Evolutionary conservation across 352 stramenopile genomes (phyloP).

Genomic region (Globisporangium perplexum): DNA sequence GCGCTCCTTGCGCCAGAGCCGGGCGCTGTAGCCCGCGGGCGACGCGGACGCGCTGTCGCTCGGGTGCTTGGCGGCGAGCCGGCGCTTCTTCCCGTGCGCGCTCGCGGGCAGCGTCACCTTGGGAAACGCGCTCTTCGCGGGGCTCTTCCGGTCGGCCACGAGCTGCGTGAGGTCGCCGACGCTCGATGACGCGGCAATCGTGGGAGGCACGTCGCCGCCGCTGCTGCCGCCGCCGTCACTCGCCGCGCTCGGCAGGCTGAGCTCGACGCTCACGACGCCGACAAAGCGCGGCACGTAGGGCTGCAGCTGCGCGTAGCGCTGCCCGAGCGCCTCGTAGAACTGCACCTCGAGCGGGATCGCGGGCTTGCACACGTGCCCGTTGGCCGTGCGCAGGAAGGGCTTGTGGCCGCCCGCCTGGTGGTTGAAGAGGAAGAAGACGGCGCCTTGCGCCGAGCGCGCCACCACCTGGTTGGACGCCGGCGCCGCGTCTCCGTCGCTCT

Average conservation of each 20-base stretch:
- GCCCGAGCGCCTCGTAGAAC: constrained; percentile 63
- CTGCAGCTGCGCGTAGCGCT: constrained; percentile 47
- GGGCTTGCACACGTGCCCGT: constrained; percentile 73
- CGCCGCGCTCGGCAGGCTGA: constrained; percentile 17
- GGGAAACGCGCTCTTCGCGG: constrained; percentile 1
- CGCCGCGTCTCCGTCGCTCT: constrained; percentile 8
- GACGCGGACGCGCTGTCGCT: constrained; percentile 9
- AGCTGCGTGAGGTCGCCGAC: constrained; percentile 15
- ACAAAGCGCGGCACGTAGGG: constrained; percentile 65
- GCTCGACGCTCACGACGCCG: constrained; percentile 57
- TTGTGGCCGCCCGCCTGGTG: constrained; percentile 80
- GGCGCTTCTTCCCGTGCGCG: constrained; percentile 31
- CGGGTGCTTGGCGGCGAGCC: constrained; percentile 17
- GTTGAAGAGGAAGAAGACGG: constrained; percentile 72
- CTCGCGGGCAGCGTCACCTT: constrained; percentile 5
- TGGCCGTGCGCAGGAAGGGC: constrained; percentile 51
- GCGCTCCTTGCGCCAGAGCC: constrained; percentile 52
- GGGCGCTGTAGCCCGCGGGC: constrained; percentile 44
- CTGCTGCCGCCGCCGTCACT: constrained; percentile 1
- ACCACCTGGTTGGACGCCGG: constrained; percentile 45
- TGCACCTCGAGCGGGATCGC: constrained; percentile 64
- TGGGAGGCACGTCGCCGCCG: background rate
- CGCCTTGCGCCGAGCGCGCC: constrained; percentile 55
- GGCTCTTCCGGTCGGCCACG: constrained; percentile 8
- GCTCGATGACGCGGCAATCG: constrained; percentile 12